Conservation (phyloP, 768 basidiomycete species). For the Pisolithus marmoratus region DNA sequence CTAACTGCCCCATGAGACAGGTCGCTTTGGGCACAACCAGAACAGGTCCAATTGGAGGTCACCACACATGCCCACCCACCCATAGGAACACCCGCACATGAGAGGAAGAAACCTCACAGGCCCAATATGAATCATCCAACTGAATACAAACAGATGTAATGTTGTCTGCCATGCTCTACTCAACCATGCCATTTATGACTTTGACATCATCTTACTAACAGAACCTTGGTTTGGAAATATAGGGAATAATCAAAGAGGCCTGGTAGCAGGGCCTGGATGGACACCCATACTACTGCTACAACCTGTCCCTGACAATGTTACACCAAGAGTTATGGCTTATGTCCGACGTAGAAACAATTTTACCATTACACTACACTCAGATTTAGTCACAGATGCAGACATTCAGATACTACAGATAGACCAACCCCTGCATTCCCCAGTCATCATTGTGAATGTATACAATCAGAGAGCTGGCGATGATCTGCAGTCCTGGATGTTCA, state of each 20-base stretch:
- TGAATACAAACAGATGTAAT: not conserved
- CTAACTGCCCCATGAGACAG: not conserved
- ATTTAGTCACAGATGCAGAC: not conserved
- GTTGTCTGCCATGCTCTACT: not conserved
- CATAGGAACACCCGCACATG: not conserved
- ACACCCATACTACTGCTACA: not conserved
- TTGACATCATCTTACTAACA: not conserved
- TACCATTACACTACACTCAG: not conserved
- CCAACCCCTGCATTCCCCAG: not conserved
- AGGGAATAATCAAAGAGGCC: not conserved
- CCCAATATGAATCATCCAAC: not conserved
- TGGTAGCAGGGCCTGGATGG: not conserved
- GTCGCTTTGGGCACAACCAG: no score
- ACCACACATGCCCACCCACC: no score
- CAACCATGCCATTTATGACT: not conserved
- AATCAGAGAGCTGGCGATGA: no score
- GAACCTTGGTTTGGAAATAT: not conserved
- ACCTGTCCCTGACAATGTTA: not conserved
- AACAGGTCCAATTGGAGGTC: no score
- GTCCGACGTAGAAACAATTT: not conserved
- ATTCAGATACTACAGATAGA: not conserved
- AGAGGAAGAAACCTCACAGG: not conserved
- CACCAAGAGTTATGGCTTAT: not conserved
- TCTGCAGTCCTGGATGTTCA: no score
- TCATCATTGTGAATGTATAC: no score